These are phyloP conservation scores for Capsicum baccatum DNA, from an alignment of 257 asterid species.

Conservation along the genomic window DNA sequence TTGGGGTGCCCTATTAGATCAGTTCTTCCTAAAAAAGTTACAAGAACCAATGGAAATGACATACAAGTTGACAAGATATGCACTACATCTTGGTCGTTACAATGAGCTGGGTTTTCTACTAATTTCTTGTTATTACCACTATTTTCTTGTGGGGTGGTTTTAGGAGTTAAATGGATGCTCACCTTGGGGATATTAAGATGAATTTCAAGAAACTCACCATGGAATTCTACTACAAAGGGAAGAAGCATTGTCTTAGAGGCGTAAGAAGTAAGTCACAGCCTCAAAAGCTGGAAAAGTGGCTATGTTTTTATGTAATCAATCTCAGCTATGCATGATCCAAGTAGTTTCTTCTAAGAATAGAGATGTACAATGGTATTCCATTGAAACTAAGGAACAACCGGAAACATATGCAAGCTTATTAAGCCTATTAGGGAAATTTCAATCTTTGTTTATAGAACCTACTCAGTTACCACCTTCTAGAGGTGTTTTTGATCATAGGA, in stretches of 20 bases:
- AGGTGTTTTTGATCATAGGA: no score
- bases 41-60: not conserved
- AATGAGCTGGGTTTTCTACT: not conserved
- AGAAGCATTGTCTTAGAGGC: not conserved
- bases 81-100: not conserved
- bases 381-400: no score
- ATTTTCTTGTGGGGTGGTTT: not conserved
- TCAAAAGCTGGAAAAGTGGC: not conserved
- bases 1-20: not conserved
- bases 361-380: no score
- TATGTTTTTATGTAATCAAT: not conserved
- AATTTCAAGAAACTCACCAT: not conserved
- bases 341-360: no score
- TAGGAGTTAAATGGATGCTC: no score
- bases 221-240: not conserved
- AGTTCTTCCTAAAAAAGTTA: not conserved
- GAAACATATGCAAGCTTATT: no score
- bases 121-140: not conserved
- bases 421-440: no score
- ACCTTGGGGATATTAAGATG: not conserved
- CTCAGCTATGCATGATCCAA: no score
- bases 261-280: not conserved
- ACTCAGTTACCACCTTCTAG: no score
- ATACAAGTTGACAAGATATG: not conserved
- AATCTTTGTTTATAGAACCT: no score